A percentile compares a stretch with the other conserved stretches of the same genome.
Evolutionary conservation across 2,329 filamentous ascomycete genomes (phyloP).

Genomic region (Bipolaris cookei): DNA sequence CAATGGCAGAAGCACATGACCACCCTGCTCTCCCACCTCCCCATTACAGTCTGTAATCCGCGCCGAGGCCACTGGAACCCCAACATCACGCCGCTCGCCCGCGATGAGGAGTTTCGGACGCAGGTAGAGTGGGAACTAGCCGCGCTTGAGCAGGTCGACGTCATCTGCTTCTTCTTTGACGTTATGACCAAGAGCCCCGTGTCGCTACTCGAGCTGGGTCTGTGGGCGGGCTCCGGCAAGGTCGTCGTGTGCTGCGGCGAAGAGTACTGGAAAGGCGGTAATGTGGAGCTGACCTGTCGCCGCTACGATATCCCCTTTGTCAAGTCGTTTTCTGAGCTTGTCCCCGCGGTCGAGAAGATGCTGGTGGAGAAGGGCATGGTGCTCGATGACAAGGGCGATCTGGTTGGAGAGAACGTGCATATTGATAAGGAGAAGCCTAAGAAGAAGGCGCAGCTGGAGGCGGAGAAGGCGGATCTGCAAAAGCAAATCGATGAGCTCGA

Average conservation of each 20-base stretch:
- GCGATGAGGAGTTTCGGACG: conserved; percentile 53
- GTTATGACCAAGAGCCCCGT: conserved; percentile 61
- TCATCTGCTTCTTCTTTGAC: conserved; percentile 66
- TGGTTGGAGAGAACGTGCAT: conserved; percentile 14
- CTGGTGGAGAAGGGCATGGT: conserved; percentile 39
- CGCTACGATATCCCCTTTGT: no score
- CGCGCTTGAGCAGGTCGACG: conserved; percentile 59
- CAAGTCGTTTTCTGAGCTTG: conserved; percentile 52
- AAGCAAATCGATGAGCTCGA: conserved; percentile 3
- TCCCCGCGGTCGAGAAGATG: conserved; percentile 43
- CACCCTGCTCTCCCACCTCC: conserved; percentile 49
- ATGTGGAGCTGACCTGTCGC: no score
- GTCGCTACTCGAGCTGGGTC: conserved; percentile 66
- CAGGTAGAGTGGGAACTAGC: conserved; percentile 69
- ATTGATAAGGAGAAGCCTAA: conserved; percentile 6
- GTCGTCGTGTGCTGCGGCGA: conserved; percentile 61
- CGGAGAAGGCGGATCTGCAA: conserved; percentile 4
- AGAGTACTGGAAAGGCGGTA: conserved; percentile 63
- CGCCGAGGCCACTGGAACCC: conserved; percentile 63
- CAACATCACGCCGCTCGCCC: conserved; percentile 55
- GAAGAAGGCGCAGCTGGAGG: conserved; percentile 11
- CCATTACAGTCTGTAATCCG: conserved; percentile 65
- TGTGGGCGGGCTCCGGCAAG: conserved; percentile 56
- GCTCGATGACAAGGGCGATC: conserved; percentile 22
- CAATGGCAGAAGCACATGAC: conserved; percentile 63